Conservation (phyloP, 768 basidiomycete genomes). For the Tricholoma bakamatsutake region DNA sequence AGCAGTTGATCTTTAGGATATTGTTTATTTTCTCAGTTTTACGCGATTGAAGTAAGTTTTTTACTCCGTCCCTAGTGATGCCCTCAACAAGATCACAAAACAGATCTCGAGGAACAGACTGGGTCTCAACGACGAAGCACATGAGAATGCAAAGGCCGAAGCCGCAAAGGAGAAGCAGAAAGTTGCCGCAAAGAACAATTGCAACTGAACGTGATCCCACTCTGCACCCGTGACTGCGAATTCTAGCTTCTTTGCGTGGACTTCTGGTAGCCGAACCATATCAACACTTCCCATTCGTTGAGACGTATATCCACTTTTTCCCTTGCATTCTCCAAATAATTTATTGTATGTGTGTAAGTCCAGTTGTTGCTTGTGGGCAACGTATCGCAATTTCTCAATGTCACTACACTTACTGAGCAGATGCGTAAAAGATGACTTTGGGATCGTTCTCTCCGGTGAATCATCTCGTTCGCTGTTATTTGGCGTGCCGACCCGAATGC, state of each 20-base stretch:
- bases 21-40: conserved; percentile 51
- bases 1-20: not conserved
- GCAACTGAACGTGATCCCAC: not conserved
- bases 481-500: too few relatives aligned
- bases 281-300: not conserved
- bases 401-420: too few relatives aligned
- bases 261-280: not conserved
- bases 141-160: conserved; percentile 74
- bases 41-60: conserved; percentile 72
- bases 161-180: conserved; percentile 55
- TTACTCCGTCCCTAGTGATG: not conserved
- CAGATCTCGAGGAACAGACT: conserved; percentile 90
- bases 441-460: too few relatives aligned
- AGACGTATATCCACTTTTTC: not conserved
- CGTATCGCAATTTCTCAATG: too few relatives aligned
- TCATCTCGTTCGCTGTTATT: too few relatives aligned
- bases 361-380: too few relatives aligned
- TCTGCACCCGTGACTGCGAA: not conserved
- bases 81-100: not conserved
- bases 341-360: too few relatives aligned
- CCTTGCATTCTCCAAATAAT: not conserved
- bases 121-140: conserved; percentile 84
- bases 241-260: not conserved
- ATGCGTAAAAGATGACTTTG: too few relatives aligned
- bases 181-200: conserved; percentile 20